Percentiles rank a stretch among this genome's conserved stretches.
phyloP scores from a whole-genome alignment of 2,329 filamentous ascomycete species.

The Colletotrichum truncatum region DNA sequence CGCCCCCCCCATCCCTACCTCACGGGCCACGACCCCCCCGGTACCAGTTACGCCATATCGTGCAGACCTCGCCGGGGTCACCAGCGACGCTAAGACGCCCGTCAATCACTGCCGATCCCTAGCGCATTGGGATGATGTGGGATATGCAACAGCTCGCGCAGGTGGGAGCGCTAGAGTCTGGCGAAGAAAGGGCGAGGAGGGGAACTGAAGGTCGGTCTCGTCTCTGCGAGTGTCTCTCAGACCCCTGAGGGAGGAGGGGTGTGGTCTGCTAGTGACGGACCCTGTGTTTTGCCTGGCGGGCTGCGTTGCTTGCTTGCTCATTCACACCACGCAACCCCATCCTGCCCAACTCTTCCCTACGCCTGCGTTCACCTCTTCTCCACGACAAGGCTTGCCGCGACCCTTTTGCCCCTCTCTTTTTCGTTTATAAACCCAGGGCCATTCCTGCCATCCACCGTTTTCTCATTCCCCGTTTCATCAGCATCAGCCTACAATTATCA shows the following conservation, averaged over 20 bases:
- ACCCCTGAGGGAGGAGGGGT: background rate
- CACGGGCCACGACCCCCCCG: constrained; percentile 7
- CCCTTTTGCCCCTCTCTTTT: constrained; percentile 30
- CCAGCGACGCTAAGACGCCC: constrained; percentile 20
- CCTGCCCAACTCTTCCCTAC: constrained; percentile 25
- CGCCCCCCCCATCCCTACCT: background rate
- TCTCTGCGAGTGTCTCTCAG: background rate
- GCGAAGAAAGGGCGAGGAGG: constrained; percentile 6
- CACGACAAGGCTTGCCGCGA: constrained; percentile 23
- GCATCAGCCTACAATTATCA: constrained; percentile 17
- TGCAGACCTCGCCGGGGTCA: constrained; percentile 13
- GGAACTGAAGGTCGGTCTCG: background rate
- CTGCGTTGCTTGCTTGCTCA: constrained; percentile 8
- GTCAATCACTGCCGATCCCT: constrained; percentile 32
- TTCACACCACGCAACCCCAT: constrained; percentile 19
- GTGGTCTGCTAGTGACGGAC: constrained; percentile 18
- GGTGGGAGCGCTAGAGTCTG: constrained; percentile 3
- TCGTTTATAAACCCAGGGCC: constrained; percentile 30
- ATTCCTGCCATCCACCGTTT: constrained; percentile 28
- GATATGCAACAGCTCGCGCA: constrained; percentile 18
- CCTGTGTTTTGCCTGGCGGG: constrained; percentile 28
- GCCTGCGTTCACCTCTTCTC: constrained; percentile 28
- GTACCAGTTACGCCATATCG: constrained; percentile 29
- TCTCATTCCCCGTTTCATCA: constrained; percentile 18
- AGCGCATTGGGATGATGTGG: constrained; percentile 7